Conservation (phyloP, 805 yeast genomes). For the Candida coleopterorum region DNA sequence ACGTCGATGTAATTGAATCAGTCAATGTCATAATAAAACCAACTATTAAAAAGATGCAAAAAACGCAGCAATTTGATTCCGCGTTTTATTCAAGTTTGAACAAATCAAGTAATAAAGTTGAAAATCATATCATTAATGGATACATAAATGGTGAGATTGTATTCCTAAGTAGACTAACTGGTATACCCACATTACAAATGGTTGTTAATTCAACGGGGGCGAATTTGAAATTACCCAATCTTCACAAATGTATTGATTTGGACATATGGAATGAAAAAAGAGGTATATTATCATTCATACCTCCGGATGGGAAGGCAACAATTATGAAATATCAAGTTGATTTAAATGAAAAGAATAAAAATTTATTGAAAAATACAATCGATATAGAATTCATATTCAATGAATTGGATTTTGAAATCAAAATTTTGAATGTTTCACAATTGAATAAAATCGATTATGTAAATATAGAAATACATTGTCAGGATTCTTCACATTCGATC, state of each 20-base stretch:
- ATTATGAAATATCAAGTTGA: slow-evolving; percentile 64
- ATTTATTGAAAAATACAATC: slow-evolving; percentile 45
- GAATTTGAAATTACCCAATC: slow-evolving; percentile 52
- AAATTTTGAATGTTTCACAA: slow-evolving; percentile 30
- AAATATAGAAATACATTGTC: slow-evolving; percentile 22
- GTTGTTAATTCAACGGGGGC: slow-evolving; percentile 42
- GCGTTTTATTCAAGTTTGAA: slow-evolving; percentile 22
- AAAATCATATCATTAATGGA: slow-evolving; percentile 43
- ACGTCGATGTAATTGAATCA: slow-evolving; percentile 73
- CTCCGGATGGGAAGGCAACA: slow-evolving; percentile 78
- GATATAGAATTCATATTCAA: slow-evolving; percentile 40
- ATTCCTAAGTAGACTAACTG: slow-evolving; percentile 68
- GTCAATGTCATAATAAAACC: slow-evolving; percentile 51
- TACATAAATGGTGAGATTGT: slow-evolving; percentile 58
- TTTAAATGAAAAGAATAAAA: slow-evolving; percentile 23
- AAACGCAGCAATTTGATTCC: slow-evolving; percentile 27
- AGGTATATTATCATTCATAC: slow-evolving; percentile 61
- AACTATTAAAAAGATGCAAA: slow-evolving; percentile 7
- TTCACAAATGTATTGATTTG: slow-evolving; percentile 66
- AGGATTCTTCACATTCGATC: slow-evolving; percentile 25
- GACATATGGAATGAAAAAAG: slow-evolving; percentile 46
- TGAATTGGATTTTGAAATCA: slow-evolving; percentile 56
- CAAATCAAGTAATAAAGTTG: slow-evolving; percentile 8
- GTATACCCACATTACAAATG: slow-evolving; percentile 67
- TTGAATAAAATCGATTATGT: slow-evolving; percentile 32